Conservation (phyloP, 1,284 basidiomycete genomes). For the Ganoderma leucocontextum region DNA sequence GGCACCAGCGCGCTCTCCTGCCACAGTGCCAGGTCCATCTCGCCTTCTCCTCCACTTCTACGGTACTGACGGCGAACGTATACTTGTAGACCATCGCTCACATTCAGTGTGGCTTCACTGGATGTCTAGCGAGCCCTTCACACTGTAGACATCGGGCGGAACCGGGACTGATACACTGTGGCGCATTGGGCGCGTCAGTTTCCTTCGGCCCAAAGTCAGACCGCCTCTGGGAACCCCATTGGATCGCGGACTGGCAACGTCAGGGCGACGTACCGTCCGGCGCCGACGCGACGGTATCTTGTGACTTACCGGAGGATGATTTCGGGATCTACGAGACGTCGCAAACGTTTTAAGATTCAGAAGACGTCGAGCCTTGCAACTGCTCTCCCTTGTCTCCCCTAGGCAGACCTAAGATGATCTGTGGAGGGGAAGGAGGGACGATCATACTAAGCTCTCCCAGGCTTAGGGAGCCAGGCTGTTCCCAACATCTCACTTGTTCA, state of each 20-base stretch:
- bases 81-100: neutral
- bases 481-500: neutral
- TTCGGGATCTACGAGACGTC: neutral
- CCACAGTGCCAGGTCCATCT: no score
- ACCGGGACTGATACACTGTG: neutral
- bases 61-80: slow-evolving; percentile 46
- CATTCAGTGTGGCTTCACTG: no score
- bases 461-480: no score
- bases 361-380: neutral
- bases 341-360: neutral
- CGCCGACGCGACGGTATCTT: slow-evolving; percentile 11
- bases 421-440: no score
- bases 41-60: neutral
- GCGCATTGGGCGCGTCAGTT: neutral
- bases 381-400: no score
- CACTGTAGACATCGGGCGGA: neutral
- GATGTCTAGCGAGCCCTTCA: neutral
- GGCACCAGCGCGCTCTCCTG: neutral
- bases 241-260: neutral
- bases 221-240: neutral
- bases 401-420: no score
- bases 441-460: neutral
- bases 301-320: neutral
- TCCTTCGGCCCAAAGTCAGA: neutral
- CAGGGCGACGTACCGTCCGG: neutral